A percentile compares a stretch with the other conserved stretches of the same genome.
Evolutionary conservation across 345 rosid species (phyloP).

Genomic region (Dipteronia sinensis): DNA sequence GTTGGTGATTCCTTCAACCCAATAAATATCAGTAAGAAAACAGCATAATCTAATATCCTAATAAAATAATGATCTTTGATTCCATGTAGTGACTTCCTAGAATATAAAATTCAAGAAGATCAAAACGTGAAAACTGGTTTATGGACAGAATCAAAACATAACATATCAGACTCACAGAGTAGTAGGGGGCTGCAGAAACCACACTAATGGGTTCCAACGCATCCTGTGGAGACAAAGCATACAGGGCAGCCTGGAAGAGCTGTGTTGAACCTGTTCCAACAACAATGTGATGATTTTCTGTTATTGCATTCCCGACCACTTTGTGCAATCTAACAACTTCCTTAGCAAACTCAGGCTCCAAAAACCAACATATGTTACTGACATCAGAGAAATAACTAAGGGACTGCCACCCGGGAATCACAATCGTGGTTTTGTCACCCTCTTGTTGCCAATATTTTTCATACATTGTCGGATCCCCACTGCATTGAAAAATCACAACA

Average conservation of each 20-base stretch:
- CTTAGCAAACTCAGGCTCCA: conserved; percentile 70
- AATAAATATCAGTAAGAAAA: background rate
- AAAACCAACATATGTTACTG: conserved; percentile 77
- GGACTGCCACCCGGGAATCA: conserved; percentile 88
- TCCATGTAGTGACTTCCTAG: background rate
- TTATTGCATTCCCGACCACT: conserved; percentile 81
- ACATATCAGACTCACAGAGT: conserved; percentile 55
- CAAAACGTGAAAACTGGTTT: background rate
- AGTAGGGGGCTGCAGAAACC: conserved; percentile 81
- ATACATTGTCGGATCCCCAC: conserved; percentile 95
- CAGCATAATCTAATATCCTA: background rate
- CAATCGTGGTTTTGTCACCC: conserved; percentile 69
- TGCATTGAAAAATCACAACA: conserved; percentile 28
- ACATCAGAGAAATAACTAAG: conserved; percentile 82
- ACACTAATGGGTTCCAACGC: conserved; percentile 65
- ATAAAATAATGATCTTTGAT: background rate
- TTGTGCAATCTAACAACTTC: conserved; percentile 67
- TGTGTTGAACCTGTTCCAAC: conserved; percentile 96
- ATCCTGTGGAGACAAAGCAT: conserved; percentile 67
- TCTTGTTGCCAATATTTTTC: conserved; percentile 68
- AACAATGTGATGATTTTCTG: conserved; percentile 61
- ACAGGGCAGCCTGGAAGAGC: conserved; percentile 79
- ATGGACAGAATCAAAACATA: conserved; percentile 11
- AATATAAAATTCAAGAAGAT: background rate
- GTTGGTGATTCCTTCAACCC: background rate